Base-by-base conservation (phyloP, 2,329 filamentous ascomycete species). In the Beauveria rudraprayagi region DNA sequence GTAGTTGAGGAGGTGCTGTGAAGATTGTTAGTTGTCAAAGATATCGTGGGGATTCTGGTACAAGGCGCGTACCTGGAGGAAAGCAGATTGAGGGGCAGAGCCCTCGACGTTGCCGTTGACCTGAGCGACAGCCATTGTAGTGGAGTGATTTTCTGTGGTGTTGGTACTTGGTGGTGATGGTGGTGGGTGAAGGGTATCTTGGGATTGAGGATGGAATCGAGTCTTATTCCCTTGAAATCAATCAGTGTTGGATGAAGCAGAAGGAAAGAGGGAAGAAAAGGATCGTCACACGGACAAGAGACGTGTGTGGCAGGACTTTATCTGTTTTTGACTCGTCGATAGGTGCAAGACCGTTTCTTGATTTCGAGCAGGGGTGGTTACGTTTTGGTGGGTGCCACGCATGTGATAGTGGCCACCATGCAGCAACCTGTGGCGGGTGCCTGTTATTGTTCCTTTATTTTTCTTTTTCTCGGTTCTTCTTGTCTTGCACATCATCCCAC, bases 1-100 rank as follows among this genome's bases (percentile, higher is more conserved):
- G 76, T 96, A 96, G 66, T 87, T 88, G 68, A 86, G 81, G 65
- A 97, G 82, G 72, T 97, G 92, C 91, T 96, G 34, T 68, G 46
- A 41, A 34, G 43, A 7, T n/a, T 37, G 53, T 58, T 54, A 53
- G 26, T 43, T 16, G 24, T 17, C 5, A 26, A 11, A 40, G 9
- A 19, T 16, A 22, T 34, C 3, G 9, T 30, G n/a, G 30, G 22
- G 24, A 41, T 28, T 16, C 28, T 41, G 46, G 9, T 16, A 3
- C 3, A 24, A 1, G 9, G 30, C 11, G 37, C 73, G 43, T 75
- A 82, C 80, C 70, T 79, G 74, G 60, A 83, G 59, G 68, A 82
- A 82, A 61, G 77, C 79, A 54, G 80, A 83, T 66, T 62, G 59
- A 56, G 46, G 53, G 54, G 60, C 54, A 43, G 54, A 44, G 48